phyloP scores from a whole-genome alignment of 768 basidiomycete genomes.

The Pulveroboletus sp. region DNA sequence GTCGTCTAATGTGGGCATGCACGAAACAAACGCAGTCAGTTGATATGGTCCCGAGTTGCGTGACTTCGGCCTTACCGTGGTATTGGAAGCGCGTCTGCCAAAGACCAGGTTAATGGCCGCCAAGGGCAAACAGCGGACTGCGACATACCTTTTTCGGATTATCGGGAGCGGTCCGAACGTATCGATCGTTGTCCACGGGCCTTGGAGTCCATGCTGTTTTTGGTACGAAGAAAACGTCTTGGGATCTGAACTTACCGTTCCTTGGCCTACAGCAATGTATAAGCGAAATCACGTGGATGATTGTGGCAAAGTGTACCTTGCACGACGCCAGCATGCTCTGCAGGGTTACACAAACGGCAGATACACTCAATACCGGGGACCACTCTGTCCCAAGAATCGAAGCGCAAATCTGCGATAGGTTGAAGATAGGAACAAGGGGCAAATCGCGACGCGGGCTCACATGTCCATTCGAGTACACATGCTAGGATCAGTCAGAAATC shows the following conservation, averaged over 20 bases:
- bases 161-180: constrained; percentile 70
- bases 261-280: constrained; percentile 40
- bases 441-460: constrained; percentile 36
- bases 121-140: background rate
- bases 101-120: constrained; percentile 10
- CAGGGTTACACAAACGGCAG: constrained; percentile 77
- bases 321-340: constrained; percentile 93
- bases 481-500: constrained; percentile 40
- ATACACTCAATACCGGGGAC: constrained; percentile 84
- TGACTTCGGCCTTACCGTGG: constrained; percentile 50
- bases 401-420: constrained; percentile 66
- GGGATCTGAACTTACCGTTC: constrained; percentile 50
- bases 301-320: constrained; percentile 51
- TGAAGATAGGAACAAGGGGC: constrained; percentile 13
- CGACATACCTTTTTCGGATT: constrained; percentile 79
- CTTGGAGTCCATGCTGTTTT: constrained; percentile 35
- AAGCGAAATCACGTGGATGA: background rate
- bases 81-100: constrained; percentile 74
- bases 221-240: background rate
- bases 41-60: background rate
- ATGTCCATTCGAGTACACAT: constrained; percentile 86
- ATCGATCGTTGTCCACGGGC: constrained; percentile 80
- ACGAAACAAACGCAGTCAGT: constrained; percentile 16
- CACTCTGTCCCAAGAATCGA: constrained; percentile 87
- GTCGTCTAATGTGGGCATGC: constrained; percentile 42